Conservation (phyloP, 2,329 filamentous ascomycete species). For the Endoconidiophora polonica region DNA sequence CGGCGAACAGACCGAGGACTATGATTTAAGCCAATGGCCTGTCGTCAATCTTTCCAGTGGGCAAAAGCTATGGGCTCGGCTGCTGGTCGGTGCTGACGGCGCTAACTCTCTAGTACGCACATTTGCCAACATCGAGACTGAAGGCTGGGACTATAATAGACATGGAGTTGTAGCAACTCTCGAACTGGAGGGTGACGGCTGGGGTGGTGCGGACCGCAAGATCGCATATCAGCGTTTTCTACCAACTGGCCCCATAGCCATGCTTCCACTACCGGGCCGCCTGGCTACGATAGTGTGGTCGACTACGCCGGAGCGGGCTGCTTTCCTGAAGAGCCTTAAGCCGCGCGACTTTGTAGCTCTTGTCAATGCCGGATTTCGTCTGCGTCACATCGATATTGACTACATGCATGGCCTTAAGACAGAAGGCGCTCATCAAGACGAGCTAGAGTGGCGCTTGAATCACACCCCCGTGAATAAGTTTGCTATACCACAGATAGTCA, state of each 20-base stretch:
- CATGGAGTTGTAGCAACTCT: slow-evolving; percentile 87
- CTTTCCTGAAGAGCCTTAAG: slow-evolving; percentile 59
- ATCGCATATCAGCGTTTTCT: slow-evolving; percentile 92
- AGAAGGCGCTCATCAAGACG: slow-evolving; percentile 43
- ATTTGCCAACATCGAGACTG: slow-evolving; percentile 71
- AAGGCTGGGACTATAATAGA: slow-evolving; percentile 85
- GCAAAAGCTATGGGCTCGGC: slow-evolving; percentile 54
- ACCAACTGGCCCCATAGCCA: slow-evolving; percentile 76
- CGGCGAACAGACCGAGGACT: slow-evolving; percentile 48
- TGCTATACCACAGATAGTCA: slow-evolving; percentile 47
- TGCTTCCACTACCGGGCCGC: slow-evolving; percentile 75
- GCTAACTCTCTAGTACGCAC: slow-evolving; percentile 83
- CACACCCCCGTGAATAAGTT: slow-evolving; percentile 43
- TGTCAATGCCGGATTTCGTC: slow-evolving; percentile 85
- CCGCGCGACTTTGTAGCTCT: slow-evolving; percentile 61
- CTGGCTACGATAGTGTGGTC: slow-evolving; percentile 86
- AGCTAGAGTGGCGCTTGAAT: slow-evolving; percentile 66
- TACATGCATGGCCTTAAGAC: slow-evolving; percentile 55
- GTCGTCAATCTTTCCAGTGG: slow-evolving; percentile 57
- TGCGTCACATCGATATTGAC: slow-evolving; percentile 60
- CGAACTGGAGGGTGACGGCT: slow-evolving; percentile 45
- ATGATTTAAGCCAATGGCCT: slow-evolving; percentile 78
- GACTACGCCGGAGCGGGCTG: slow-evolving; percentile 65
- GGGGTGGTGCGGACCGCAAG: slow-evolving; percentile 38
- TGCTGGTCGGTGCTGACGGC: slow-evolving; percentile 85